Evolutionary conservation across 2,329 filamentous ascomycete genomes (phyloP), one percentile per base, ranked within the genome.

Genomic region (Aspergillus felis): DNA sequence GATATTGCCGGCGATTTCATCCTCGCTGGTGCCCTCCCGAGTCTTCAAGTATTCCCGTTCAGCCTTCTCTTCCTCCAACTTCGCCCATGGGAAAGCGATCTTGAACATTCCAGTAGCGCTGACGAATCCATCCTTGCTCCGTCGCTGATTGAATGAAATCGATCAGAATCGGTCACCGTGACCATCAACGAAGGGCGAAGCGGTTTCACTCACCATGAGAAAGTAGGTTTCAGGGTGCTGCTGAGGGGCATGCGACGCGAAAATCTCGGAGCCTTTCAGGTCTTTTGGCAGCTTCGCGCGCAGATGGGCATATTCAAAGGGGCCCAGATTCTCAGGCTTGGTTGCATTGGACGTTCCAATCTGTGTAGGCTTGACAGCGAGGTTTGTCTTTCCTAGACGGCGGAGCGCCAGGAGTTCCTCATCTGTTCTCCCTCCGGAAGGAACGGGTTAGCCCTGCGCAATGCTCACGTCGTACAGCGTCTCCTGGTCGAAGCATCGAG

Each of bases 241-340:
- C 60, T 80, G 74, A 55, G 82, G 78, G 9, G 77, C 74, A 71
- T 87, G 87, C 58, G 87, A 88, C 69, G 90, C 88, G 80, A 97
- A 97, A 68, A 99, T 95, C 70, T 94, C 94, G 5, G 92, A 96
- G 28, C 83, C 83, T 60, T 87, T 85, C 65, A 97, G 87, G 63
- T 94, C 92, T 76, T 92, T 94, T 51, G 94, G 94, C 50, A 99
- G 79, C 14, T 94, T 93, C 59, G 92, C 93, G 70, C 93, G 89
- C 51, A 99, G 82, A 73, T 99, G 94, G 63, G 92, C 93, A 75
- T 99, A 99, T 76, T 97, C 94, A 73, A 99, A 96, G 50, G 88
- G 86, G 53, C 91, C 91, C 59, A 94, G 81, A 65, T 88, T 87
- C 64, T 88, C 82, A 50, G 86, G 81, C 72, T 91, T 90, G 56